Evolutionary conservation across 345 rosid genomes (phyloP).

Genomic region (Syzygium jambos): DNA sequence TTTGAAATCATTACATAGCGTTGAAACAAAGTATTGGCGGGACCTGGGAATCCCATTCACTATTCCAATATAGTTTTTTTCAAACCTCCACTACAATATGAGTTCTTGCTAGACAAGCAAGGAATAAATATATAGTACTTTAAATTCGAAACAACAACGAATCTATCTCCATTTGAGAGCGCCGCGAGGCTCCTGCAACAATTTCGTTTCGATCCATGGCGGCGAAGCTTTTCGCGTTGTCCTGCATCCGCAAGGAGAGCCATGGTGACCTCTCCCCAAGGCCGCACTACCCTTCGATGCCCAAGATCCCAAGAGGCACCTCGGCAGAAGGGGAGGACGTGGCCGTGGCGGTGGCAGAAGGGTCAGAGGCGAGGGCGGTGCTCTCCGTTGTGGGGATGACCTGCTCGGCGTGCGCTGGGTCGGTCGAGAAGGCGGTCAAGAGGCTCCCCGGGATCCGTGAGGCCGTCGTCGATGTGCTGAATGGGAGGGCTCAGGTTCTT

Average conservation of each 20-base stretch:
- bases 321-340: conserved; percentile 16
- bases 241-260: conserved; percentile 56
- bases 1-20: background rate
- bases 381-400: conserved; percentile 79
- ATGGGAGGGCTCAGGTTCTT: conserved; percentile 53
- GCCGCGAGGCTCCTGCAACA: background rate
- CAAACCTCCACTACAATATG: background rate
- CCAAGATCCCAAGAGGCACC: conserved; percentile 51
- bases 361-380: conserved; percentile 39
- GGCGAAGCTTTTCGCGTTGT: conserved; percentile 45
- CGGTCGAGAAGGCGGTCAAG: conserved; percentile 85
- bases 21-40: background rate
- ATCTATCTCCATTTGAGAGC: background rate
- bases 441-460: conserved; percentile 78
- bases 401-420: conserved; percentile 89
- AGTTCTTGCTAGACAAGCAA: background rate
- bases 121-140: background rate
- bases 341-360: conserved; percentile 8
- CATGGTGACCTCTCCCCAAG: conserved; percentile 30
- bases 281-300: conserved; percentile 60
- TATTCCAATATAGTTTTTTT: background rate
- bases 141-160: background rate
- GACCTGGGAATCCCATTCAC: background rate
- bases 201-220: conserved; percentile 35
- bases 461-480: conserved; percentile 69